Base-by-base conservation (phyloP, 139 green algal genomes). In the Edaphochlamys debaryana region DNA sequence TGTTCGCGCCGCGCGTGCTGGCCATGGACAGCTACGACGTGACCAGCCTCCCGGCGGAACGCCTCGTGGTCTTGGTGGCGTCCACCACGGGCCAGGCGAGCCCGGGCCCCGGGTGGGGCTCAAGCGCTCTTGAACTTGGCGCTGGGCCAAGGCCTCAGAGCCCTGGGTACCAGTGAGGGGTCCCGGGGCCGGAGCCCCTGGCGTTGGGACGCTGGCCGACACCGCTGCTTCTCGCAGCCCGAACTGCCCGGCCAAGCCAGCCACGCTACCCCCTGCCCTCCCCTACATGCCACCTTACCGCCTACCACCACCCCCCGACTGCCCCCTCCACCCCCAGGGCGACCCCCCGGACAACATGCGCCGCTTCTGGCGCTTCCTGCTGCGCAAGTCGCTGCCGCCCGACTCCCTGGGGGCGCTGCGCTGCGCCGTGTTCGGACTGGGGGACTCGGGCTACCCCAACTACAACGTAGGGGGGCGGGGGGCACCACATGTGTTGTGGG, bases 391-490 rank as follows among this genome's bases (percentile, higher is more conserved):
- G 82, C 91, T 99, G 73, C 87, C 93, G 19, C 41, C 90, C 0
- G 86, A 94, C 70, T 94, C 90, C 0, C 87, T 99, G 70, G 38
- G 62, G 0, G 77, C 40, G 11, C 30, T 94, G 42, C 23, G 37
- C 15, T 93, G 85, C 34, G 95, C 95, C 19, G 95, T 98, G 27
- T 99, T 99, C 92, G 97, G 97, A 1, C 89, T 99, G 29, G 97
- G 97, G 0, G 97, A 99, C 89, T 98, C 94, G 13, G 88, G 92
- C 29, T 99, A 99, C 85, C 79, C 91, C 5, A 93, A 98, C 58
- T 99, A 95, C 91, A 99, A 99, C 74, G 91, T 96, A 19, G 4
- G 64, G 54, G 0, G 34, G 0, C 50, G 30, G 22, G 30, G 15
- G 5, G 66, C 66, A 29, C n/a, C n/a, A n/a, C n/a, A n/a, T n/a